Base-by-base conservation (phyloP, 2,329 filamentous ascomycete genomes). In the Cordyceps fumosorosea region DNA sequence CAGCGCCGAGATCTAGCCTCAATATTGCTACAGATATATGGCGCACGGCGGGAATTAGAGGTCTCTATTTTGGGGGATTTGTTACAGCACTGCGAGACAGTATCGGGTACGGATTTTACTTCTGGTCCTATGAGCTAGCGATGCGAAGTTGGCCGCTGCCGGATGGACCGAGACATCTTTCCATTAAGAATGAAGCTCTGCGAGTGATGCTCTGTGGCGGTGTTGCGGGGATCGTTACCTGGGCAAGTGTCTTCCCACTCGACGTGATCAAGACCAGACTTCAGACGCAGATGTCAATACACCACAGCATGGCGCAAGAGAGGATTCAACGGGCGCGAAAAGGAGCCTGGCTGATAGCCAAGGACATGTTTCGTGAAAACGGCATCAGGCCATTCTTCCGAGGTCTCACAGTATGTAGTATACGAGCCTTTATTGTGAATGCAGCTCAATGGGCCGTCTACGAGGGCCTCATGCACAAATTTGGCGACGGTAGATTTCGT, bases 41-140 rank as follows among this genome's bases (percentile, higher is more conserved):
- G 69, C 79, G 74, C 42, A 76, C 72, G 1, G 73, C 80, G 59
- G 85, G 88, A 4, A 79, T 91, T 3, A 79, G 81, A 45, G 93
- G 92, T 0, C 75, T 97, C 24, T 97, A 96, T 71, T 83, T 87
- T 65, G 93, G 92, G 22, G 93, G 93, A 22, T 80, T 78, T 0
- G 85, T 97, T 18, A 98, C 93, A 0, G 90, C 89, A 59, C 72
- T 93, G 47, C 82, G 93, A 56, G 93, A 98, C 75, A 88, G 89
- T 63, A 84, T 97, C 61, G 93, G 93, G n/a, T 98, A 97, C 75
- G 93, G 93, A 0, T 97, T 97, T 74, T 98, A 97, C 72, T 98
- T 98, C 74, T 96, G 90, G 89, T 89, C 89, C 1, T 98, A 97
- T 71, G 90, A 96, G 74, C 77, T 93, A 63, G 85, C 81, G 66